Evolutionary conservation across 345 rosid genomes (phyloP).

Genomic region (Syzygium grande): DNA sequence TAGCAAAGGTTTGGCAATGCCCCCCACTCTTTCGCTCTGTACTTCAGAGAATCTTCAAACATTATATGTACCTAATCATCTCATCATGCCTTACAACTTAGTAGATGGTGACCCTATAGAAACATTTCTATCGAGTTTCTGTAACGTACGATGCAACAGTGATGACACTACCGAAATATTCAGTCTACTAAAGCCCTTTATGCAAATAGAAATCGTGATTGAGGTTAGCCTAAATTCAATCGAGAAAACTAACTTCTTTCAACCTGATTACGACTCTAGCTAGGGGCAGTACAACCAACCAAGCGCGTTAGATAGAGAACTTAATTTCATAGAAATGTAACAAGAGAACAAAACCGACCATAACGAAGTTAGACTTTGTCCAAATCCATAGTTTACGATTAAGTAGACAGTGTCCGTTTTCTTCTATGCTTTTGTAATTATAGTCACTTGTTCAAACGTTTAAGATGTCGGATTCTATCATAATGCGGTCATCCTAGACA

Average conservation of each 20-base stretch:
- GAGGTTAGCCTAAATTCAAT: not conserved
- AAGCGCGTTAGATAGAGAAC: not conserved
- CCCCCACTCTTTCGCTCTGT: not conserved
- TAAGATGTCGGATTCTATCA: not conserved
- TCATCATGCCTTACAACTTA: not conserved
- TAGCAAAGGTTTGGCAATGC: not conserved
- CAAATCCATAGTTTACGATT: not conserved
- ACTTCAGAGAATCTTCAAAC: not conserved
- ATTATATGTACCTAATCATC: too few relatives aligned
- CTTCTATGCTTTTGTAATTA: not conserved
- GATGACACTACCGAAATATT: not conserved
- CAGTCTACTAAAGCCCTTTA: not conserved
- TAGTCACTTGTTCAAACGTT: not conserved
- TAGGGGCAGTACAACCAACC: not conserved
- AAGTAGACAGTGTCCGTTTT: not conserved
- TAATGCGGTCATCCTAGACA: not conserved
- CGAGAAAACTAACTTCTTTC: not conserved
- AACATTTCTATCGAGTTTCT: not conserved
- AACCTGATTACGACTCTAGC: not conserved
- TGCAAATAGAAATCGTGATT: not conserved
- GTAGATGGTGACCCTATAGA: not conserved
- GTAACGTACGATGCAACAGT: not conserved
- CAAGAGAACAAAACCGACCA: not conserved
- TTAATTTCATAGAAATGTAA: not conserved
- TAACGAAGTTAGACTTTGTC: not conserved